Evolutionary conservation across 441 rosid genomes (phyloP).

Genomic region (Francoa sonchifolia): DNA sequence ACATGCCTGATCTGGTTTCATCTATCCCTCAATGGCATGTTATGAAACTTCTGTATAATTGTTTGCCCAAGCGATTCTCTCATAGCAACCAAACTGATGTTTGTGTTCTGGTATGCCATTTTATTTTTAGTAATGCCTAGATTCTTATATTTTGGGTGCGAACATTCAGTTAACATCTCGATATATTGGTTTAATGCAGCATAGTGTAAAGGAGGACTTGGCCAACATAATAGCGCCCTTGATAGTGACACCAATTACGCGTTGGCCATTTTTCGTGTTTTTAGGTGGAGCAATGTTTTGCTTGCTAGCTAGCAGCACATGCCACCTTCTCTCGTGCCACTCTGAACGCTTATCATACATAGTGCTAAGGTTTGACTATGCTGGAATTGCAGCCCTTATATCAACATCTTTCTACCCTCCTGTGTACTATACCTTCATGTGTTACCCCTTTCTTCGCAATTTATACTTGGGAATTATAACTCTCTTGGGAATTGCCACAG

Average conservation of each 20-base stretch:
- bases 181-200: conserved; percentile 23
- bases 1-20: conserved; percentile 40
- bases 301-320: conserved; percentile 70
- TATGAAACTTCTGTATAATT: conserved; percentile 61
- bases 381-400: conserved; percentile 78
- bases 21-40: conserved; percentile 65
- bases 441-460: conserved; percentile 74
- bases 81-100: conserved; percentile 51
- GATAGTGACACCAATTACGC: conserved; percentile 41
- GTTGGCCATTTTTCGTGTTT: conserved; percentile 70
- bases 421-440: conserved; percentile 90
- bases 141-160: conserved; percentile 1
- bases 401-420: conserved; percentile 81
- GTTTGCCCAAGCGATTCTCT: conserved; percentile 72
- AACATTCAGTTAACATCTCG: conserved; percentile 1
- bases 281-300: conserved; percentile 94
- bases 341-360: conserved; percentile 65
- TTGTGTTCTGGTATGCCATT: conserved; percentile 59
- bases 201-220: conserved; percentile 37
- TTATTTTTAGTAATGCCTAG: conserved; percentile 3
- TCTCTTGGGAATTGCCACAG: conserved; percentile 49
- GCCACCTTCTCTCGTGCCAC: conserved; percentile 87
- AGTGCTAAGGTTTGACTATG: conserved; percentile 82
- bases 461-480: conserved; percentile 76
- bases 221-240: conserved; percentile 42